Percentiles rank a stretch among this genome's conserved stretches.
phyloP scores from a whole-genome alignment of 345 rosid species.

The Lenwebbia sp. region DNA sequence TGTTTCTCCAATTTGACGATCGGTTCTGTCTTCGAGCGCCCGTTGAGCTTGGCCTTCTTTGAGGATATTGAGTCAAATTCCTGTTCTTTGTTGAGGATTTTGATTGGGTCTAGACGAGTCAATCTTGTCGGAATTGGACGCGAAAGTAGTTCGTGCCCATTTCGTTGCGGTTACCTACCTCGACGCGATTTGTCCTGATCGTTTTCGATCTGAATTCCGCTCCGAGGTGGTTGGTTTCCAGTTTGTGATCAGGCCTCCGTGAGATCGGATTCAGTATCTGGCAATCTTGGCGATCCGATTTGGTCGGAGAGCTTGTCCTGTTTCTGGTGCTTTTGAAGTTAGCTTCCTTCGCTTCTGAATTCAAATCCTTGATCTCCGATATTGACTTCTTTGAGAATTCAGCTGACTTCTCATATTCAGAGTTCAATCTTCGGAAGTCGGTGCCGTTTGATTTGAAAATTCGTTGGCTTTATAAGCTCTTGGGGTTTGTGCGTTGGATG shows the following conservation, averaged over 20 bases:
- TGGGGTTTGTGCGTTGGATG: not conserved
- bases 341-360: not conserved
- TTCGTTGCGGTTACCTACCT: not conserved
- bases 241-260: not conserved
- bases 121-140: not conserved
- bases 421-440: not conserved
- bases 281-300: not conserved
- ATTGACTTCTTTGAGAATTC: not conserved
- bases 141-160: not conserved
- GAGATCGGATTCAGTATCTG: not conserved
- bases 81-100: not conserved
- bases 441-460: not conserved
- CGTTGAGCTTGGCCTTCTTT: not conserved
- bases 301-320: not conserved
- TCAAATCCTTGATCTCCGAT: not conserved
- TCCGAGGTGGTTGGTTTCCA: not conserved
- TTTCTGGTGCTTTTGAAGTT: not conserved
- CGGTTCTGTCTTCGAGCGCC: not conserved
- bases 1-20: not conserved
- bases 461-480: not conserved
- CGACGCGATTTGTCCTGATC: not conserved
- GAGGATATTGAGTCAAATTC: not conserved
- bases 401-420: not conserved
- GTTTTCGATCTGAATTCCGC: not conserved
- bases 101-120: not conserved